Conservation (phyloP, 441 rosid genomes). For the Arabidopsis hybrid region DNA sequence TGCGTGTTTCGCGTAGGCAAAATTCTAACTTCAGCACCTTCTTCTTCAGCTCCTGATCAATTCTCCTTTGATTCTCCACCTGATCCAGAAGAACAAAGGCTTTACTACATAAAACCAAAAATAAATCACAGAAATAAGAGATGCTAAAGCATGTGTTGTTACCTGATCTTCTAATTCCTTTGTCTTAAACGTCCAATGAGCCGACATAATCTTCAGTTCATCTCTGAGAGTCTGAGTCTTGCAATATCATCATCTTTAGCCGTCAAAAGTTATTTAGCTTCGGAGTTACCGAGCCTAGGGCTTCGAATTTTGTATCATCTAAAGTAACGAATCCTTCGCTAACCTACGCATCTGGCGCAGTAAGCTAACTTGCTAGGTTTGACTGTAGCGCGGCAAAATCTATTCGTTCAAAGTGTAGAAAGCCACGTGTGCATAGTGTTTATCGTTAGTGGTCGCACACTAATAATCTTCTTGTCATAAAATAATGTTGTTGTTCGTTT, state of each 20-base stretch:
- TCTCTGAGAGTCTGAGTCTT: slow-evolving; percentile 56
- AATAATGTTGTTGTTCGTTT: too few relatives aligned
- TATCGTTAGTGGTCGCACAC: too few relatives aligned
- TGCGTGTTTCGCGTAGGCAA: slow-evolving; percentile 91
- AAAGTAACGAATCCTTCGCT: slow-evolving; percentile 8
- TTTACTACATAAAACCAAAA: slow-evolving; percentile 7
- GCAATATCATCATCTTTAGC: slow-evolving; percentile 82
- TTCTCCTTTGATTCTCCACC: slow-evolving; percentile 89
- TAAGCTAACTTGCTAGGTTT: slow-evolving; percentile 36
- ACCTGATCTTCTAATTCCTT: slow-evolving; percentile 93
- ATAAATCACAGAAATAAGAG: slow-evolving; percentile 22
- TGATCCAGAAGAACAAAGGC: slow-evolving; percentile 44
- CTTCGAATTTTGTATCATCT: slow-evolving; percentile 39
- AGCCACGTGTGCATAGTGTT: background rate
- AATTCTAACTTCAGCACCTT: slow-evolving; percentile 89
- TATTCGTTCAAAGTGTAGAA: slow-evolving; percentile 30
- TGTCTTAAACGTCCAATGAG: slow-evolving; percentile 88
- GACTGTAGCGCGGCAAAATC: slow-evolving; percentile 55
- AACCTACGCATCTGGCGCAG: slow-evolving; percentile 44
- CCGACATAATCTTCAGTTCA: slow-evolving; percentile 78
- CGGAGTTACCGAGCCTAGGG: slow-evolving; percentile 50
- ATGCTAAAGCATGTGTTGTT: slow-evolving; percentile 27
- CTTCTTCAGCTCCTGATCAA: slow-evolving; percentile 91
- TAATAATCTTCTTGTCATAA: too few relatives aligned
- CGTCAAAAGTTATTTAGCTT: slow-evolving; percentile 49